These are phyloP conservation scores for Chytridium lagenaria DNA, from an alignment of 371 early-diverging fungal species.

Conservation along the genomic window DNA sequence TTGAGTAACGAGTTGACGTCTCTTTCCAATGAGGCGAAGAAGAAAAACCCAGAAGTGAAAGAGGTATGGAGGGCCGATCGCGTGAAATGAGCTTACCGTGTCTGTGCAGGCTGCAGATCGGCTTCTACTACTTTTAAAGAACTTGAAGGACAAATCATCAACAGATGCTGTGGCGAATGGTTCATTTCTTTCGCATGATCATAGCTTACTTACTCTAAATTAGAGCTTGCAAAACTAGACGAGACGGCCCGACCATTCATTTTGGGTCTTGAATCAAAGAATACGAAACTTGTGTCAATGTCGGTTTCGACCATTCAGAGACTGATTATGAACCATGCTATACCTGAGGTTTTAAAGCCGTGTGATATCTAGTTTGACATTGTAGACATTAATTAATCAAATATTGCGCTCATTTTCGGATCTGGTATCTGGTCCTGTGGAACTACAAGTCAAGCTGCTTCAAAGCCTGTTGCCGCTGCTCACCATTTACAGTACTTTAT, in stretches of 20 bases:
- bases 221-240: constrained; percentile 81
- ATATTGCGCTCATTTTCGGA: constrained; percentile 77
- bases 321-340: constrained; percentile 82
- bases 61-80: too few relatives aligned
- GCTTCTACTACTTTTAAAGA: constrained; percentile 52
- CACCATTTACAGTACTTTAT: constrained; percentile 79
- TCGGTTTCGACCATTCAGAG: constrained; percentile 90
- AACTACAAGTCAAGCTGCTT: constrained; percentile 91
- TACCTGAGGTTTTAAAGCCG: constrained; percentile 69
- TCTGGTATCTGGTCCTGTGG: constrained; percentile 72
- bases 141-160: constrained; percentile 47
- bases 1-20: constrained; percentile 84
- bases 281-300: constrained; percentile 80
- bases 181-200: background rate
- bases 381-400: constrained; percentile 68
- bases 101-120: constrained; percentile 63
- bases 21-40: constrained; percentile 87
- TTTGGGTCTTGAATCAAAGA: constrained; percentile 88
- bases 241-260: constrained; percentile 88
- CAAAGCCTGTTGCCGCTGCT: constrained; percentile 91
- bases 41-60: constrained; percentile 94
- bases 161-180: constrained; percentile 11
- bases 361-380: background rate
- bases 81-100: too few relatives aligned
- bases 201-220: background rate